Conservation (phyloP, 2,329 filamentous ascomycete species). For the Magnaporthiopsis incrustans region DNA sequence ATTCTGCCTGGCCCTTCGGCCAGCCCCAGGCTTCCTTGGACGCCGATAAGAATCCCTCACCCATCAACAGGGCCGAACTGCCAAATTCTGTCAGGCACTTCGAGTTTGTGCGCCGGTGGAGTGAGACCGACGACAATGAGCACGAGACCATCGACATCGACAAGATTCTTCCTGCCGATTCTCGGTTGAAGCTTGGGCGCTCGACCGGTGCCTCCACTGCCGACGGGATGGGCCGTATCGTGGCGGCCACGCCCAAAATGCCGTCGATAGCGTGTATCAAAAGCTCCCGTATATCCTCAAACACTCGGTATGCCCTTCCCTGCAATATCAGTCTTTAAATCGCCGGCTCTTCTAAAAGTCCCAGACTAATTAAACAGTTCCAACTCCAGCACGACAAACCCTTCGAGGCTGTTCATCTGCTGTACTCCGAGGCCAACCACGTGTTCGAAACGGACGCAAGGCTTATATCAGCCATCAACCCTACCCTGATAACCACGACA, state of each 20-base stretch:
- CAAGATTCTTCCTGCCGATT: constrained; percentile 11
- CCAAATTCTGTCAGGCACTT: not conserved
- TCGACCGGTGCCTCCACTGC: constrained; percentile 8
- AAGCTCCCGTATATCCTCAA: constrained; percentile 16
- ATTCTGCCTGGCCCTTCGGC: not conserved
- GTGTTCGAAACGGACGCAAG: constrained; percentile 18
- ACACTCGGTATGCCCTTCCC: not conserved
- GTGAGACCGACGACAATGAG: constrained; percentile 16
- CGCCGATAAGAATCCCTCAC: not conserved
- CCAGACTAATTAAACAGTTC: not conserved
- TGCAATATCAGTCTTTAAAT: not conserved
- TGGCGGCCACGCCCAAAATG: constrained; percentile 7
- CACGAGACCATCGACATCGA: constrained; percentile 10
- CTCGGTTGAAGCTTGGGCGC: constrained; percentile 10
- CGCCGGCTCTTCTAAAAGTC: not conserved
- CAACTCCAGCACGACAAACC: not conserved
- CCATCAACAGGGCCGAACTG: not conserved
- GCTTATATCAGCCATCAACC: constrained; percentile 21
- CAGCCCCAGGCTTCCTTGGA: not conserved
- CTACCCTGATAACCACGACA: constrained; percentile 18
- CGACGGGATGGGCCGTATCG: constrained; percentile 11
- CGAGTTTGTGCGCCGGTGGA: constrained; percentile 14
- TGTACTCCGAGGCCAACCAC: constrained; percentile 18
- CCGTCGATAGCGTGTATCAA: constrained; percentile 7
- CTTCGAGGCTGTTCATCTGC: constrained; percentile 13